These are phyloP conservation scores for Penicillium coffeae DNA, from an alignment of 495 filamentous ascomycete genomes.

Conservation along the genomic window DNA sequence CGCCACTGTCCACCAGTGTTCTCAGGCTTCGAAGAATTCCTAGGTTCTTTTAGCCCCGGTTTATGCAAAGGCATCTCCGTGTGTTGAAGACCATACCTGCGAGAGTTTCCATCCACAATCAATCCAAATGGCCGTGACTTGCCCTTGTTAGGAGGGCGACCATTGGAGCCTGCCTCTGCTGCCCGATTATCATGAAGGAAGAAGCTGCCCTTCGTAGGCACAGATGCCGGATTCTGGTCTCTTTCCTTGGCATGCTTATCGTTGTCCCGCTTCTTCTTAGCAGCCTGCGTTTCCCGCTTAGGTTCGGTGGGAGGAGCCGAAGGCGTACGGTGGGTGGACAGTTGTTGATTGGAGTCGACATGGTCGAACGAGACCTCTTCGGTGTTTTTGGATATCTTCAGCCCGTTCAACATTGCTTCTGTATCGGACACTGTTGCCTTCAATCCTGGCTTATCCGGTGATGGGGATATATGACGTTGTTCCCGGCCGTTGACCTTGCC, in stretches of 20 bases:
- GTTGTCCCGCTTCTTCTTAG: constrained; percentile 76
- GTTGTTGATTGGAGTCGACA: constrained; percentile 33
- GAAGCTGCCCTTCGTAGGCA: constrained; percentile 91
- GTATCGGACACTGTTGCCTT: constrained; percentile 60
- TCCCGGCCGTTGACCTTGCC: constrained; percentile 32
- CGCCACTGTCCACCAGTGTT: constrained; percentile 81
- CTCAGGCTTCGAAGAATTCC: constrained; percentile 68
- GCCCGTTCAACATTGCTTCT: constrained; percentile 81
- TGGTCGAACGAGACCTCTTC: constrained; percentile 67
- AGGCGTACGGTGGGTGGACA: constrained; percentile 29
- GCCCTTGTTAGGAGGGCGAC: constrained; percentile 36
- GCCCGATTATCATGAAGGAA: constrained; percentile 95
- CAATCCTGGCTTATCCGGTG: constrained; percentile 25
- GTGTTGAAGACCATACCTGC: constrained; percentile 27
- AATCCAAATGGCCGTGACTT: constrained; percentile 44
- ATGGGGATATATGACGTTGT: constrained; percentile 21
- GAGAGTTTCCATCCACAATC: constrained; percentile 46
- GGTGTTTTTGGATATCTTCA: constrained; percentile 60
- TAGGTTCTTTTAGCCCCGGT: constrained; percentile 30
- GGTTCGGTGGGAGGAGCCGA: constrained; percentile 40
- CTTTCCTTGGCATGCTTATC: constrained; percentile 85
- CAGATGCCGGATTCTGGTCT: constrained; percentile 88
- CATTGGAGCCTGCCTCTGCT: constrained; percentile 64
- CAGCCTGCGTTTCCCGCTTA: constrained; percentile 50
- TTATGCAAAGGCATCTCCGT: constrained; percentile 24